Evolutionary conservation across 345 rosid species (phyloP).

Genomic region (Abelmoschus esculentus): DNA sequence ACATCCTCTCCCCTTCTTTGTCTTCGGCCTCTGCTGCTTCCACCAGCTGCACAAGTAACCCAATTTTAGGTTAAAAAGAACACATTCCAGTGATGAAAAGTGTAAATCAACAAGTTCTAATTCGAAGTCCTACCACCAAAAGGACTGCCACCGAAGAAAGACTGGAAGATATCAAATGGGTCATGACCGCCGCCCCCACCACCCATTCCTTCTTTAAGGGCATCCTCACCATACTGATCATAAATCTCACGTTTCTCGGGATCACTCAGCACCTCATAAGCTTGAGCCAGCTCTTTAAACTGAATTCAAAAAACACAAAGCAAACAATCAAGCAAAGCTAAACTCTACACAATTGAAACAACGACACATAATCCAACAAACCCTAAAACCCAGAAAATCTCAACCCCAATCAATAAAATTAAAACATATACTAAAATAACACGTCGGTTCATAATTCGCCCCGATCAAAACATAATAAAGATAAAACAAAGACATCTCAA

Average conservation of each 20-base stretch:
- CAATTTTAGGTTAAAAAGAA: constrained; percentile 12
- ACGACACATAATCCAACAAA: background rate
- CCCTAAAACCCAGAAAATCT: background rate
- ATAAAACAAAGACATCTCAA: background rate
- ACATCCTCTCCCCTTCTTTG: constrained; percentile 94
- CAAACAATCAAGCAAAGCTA: background rate
- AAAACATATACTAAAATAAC: background rate
- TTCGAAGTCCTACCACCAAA: constrained; percentile 41
- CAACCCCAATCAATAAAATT: background rate
- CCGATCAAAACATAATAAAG: background rate
- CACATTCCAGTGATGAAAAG: background rate
- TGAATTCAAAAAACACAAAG: constrained; percentile 12
- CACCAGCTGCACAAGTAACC: constrained; percentile 31
- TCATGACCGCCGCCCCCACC: constrained; percentile 62
- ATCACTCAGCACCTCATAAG: constrained; percentile 71
- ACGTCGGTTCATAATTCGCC: background rate
- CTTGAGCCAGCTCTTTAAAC: constrained; percentile 79
- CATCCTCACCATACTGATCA: constrained; percentile 80
- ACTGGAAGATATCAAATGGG: constrained; percentile 67
- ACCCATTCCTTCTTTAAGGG: constrained; percentile 85
- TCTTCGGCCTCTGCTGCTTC: constrained; percentile 81
- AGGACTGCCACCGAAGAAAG: constrained; percentile 73
- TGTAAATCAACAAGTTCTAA: background rate
- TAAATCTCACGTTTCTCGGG: constrained; percentile 76
- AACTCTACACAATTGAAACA: background rate